Percentiles rank a stretch among this genome's conserved stretches.
phyloP scores from a whole-genome alignment of 2,329 filamentous ascomycete species.

The Fusarium odoratissimum region DNA sequence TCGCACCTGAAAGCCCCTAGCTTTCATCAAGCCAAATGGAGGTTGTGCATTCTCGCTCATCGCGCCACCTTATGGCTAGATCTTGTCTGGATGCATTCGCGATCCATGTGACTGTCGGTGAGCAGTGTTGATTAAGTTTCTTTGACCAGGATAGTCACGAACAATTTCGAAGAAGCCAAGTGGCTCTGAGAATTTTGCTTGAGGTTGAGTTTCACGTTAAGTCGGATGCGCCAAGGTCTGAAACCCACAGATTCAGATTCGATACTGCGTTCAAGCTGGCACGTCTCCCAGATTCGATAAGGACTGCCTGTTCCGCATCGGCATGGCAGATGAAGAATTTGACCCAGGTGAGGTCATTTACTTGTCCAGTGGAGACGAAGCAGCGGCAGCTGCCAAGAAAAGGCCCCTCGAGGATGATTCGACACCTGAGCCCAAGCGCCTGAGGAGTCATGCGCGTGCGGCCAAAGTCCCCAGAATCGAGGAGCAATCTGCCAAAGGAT shows the following conservation, averaged over 20 bases:
- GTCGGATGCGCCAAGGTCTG: constrained; percentile 4
- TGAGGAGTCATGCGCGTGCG: constrained; percentile 20
- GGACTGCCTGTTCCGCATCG: background rate
- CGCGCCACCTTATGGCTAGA: constrained; percentile 21
- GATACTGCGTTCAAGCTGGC: background rate
- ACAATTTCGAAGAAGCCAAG: constrained; percentile 10
- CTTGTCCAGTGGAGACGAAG: constrained; percentile 43
- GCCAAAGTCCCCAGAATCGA: constrained; percentile 37
- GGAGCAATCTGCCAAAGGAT: constrained; percentile 25
- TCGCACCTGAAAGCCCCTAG: constrained; percentile 7
- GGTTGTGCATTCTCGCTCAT: constrained; percentile 20
- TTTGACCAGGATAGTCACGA: constrained; percentile 4
- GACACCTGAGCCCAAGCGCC: constrained; percentile 39
- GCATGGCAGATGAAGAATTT: constrained; percentile 35
- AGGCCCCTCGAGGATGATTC: constrained; percentile 43
- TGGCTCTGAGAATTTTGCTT: constrained; percentile 3
- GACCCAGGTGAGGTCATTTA: constrained; percentile 41
- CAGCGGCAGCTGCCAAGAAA: constrained; percentile 40
- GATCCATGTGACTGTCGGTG: background rate
- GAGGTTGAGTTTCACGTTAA: background rate
- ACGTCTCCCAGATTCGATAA: background rate
- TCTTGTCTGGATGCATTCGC: constrained; percentile 16
- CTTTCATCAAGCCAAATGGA: constrained; percentile 24
- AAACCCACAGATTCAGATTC: background rate
- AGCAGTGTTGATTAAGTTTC: constrained; percentile 29